Conservation (phyloP, 768 basidiomycete species). For the Tephrocybe rancida region DNA sequence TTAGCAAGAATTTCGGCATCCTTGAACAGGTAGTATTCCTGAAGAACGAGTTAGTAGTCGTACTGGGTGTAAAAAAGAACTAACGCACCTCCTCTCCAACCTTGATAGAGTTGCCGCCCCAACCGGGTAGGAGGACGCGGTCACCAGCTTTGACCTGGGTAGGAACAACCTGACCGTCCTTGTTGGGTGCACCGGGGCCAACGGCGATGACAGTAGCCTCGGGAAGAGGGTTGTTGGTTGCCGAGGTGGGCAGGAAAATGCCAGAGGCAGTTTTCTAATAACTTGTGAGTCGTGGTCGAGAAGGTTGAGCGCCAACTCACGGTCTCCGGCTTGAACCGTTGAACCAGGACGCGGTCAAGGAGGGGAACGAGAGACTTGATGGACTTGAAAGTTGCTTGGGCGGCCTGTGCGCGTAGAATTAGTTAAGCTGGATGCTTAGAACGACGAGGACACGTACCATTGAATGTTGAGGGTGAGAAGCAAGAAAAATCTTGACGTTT, state of each 20-base stretch:
- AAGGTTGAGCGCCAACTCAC: constrained; percentile 47
- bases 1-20: constrained; percentile 96
- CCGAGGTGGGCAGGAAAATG: constrained; percentile 92
- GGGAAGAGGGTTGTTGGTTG: constrained; percentile 84
- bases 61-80: constrained; percentile 27
- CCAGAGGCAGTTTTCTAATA: constrained; percentile 95
- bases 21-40: constrained; percentile 97
- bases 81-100: constrained; percentile 87
- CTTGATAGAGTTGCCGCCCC: constrained; percentile 96
- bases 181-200: constrained; percentile 92
- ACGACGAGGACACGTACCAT: constrained; percentile 13
- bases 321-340: constrained; percentile 95
- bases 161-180: constrained; percentile 77
- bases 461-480: neutral
- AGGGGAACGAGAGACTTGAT: constrained; percentile 91
- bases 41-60: neutral
- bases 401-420: constrained; percentile 48
- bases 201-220: constrained; percentile 97
- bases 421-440: neutral
- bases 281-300: neutral
- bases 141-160: constrained; percentile 86
- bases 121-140: constrained; percentile 90
- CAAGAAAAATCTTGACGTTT: constrained; percentile 15
- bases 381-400: constrained; percentile 93
- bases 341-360: constrained; percentile 95